These are phyloP conservation scores for Nepenthes gracilis DNA, from an alignment of 148 eudicot species.

Conservation along the genomic window DNA sequence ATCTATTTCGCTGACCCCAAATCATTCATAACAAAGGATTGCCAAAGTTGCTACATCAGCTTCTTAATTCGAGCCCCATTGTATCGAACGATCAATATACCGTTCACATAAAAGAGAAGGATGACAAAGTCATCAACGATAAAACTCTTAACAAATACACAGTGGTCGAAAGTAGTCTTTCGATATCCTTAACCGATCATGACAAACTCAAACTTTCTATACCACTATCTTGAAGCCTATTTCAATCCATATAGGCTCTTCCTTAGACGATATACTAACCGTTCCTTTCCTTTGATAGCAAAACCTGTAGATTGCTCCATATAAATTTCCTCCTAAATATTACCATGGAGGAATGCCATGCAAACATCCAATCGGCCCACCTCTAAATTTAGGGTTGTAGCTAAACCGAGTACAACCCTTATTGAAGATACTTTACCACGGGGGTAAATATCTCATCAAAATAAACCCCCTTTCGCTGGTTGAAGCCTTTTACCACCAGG, in stretches of 20 bases:
- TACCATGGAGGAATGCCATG: not conserved
- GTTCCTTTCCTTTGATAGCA: not conserved
- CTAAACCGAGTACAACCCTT: no score
- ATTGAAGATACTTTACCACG: no score
- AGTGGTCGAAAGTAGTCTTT: not conserved
- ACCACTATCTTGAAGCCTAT: not conserved
- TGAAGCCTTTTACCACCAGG: no score
- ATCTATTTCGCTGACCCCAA: no score
- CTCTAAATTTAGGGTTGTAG: not conserved
- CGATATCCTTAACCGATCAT: not conserved
- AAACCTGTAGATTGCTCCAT: not conserved
- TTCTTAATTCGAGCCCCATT: no score
- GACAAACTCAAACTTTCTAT: not conserved
- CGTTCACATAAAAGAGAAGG: not conserved
- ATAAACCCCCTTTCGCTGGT: no score
- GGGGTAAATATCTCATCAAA: no score
- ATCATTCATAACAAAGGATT: no score
- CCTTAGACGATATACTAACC: not conserved
- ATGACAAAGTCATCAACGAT: not conserved
- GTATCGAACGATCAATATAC: slow-evolving; percentile 3
- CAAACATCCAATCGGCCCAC: not conserved
- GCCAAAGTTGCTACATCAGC: no score
- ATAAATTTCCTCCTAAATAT: not conserved
- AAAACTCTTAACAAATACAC: not conserved
- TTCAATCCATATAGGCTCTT: not conserved